Conservation (phyloP, 306 rosid species). For the Cucurbita pepo region DNA sequence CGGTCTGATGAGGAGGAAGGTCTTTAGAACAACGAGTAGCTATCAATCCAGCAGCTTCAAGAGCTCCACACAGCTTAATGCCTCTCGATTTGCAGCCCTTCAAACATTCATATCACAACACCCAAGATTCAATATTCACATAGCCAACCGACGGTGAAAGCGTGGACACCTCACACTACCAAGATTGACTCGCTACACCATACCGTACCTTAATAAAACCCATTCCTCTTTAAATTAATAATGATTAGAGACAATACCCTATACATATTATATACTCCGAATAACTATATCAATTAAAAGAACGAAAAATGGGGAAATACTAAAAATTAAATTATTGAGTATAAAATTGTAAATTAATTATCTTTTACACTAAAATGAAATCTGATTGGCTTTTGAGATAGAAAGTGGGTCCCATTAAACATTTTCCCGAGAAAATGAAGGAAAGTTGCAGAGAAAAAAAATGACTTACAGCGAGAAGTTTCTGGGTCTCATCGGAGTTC, state of each 20-base stretch:
- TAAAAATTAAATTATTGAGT: neutral
- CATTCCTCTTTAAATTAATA: neutral
- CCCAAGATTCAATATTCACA: neutral
- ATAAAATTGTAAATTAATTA: neutral
- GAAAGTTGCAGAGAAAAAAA: neutral
- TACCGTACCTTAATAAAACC: neutral
- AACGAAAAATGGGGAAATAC: neutral
- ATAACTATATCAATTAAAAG: neutral
- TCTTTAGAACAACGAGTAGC: constrained; percentile 43
- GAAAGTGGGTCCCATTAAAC: neutral
- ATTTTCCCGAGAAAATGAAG: neutral
- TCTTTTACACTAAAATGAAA: neutral
- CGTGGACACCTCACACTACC: neutral
- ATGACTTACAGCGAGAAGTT: constrained; percentile 44
- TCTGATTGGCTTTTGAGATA: neutral
- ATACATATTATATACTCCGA: too few species aligned
- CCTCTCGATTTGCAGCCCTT: constrained; percentile 76
- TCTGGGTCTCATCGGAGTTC: constrained; percentile 22
- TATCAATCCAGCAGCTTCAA: constrained; percentile 72
- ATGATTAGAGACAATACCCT: too few species aligned
- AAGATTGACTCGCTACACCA: neutral
- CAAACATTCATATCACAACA: neutral
- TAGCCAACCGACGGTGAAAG: neutral
- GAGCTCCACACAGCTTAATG: constrained; percentile 53
- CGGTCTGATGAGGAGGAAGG: constrained; percentile 37